Conservation (phyloP, 768 basidiomycete genomes). For the Steccherinum ochraceum region DNA sequence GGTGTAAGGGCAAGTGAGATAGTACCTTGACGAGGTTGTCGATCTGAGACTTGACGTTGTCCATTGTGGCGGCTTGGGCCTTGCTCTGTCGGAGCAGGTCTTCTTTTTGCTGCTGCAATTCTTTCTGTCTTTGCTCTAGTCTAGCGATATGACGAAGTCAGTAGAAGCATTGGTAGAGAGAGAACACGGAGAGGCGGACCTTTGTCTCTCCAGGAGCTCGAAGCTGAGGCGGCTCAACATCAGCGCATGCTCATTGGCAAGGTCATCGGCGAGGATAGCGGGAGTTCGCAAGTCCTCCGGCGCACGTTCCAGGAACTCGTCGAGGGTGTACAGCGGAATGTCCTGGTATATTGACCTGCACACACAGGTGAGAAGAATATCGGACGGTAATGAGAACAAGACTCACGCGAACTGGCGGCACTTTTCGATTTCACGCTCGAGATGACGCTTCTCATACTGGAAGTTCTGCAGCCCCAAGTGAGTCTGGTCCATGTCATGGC, state of each 20-base stretch:
- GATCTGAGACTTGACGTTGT: slow-evolving; percentile 73
- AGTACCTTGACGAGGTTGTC: slow-evolving; percentile 69
- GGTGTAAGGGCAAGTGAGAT: slow-evolving; percentile 5
- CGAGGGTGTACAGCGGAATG: slow-evolving; percentile 62
- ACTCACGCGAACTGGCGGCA: slow-evolving; percentile 88
- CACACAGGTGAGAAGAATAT: background rate
- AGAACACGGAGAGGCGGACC: slow-evolving; percentile 38
- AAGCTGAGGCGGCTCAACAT: slow-evolving; percentile 86
- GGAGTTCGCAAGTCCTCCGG: slow-evolving; percentile 59
- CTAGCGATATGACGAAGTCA: no score
- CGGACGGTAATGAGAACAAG: slow-evolving; percentile 3
- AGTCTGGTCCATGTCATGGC: slow-evolving; percentile 87
- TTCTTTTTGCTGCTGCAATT: slow-evolving; percentile 65
- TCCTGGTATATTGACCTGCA: slow-evolving; percentile 84
- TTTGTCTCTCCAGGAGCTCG: slow-evolving; percentile 82
- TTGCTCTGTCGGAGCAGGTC: slow-evolving; percentile 78
- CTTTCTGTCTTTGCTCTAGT: slow-evolving; percentile 64
- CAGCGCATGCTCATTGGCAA: slow-evolving; percentile 66
- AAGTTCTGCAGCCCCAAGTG: slow-evolving; percentile 83
- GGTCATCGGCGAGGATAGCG: slow-evolving; percentile 41
- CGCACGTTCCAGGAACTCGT: slow-evolving; percentile 65
- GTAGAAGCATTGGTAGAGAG: no score
- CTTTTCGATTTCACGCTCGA: slow-evolving; percentile 88
- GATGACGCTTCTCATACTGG: slow-evolving; percentile 82
- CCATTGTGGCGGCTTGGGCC: slow-evolving; percentile 62